These are phyloP conservation scores for Calonectria ilicicola DNA, from an alignment of 2,329 filamentous ascomycete genomes.

Conservation along the genomic window DNA sequence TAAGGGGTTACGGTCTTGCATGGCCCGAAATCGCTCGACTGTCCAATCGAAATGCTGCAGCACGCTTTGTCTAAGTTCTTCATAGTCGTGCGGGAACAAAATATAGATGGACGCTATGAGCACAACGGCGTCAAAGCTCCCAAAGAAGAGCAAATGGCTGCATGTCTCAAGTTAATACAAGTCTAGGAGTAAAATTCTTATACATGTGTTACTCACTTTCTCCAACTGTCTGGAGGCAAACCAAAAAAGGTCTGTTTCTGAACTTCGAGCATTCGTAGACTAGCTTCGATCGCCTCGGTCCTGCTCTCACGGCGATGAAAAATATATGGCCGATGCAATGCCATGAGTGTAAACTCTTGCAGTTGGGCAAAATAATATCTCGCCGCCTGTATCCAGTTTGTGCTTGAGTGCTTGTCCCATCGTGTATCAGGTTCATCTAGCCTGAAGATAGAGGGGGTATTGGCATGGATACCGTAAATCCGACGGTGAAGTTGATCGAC, in stretches of 20 bases:
- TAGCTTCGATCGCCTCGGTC: conserved; percentile 67
- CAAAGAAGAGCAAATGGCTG: conserved; percentile 69
- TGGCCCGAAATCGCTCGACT: conserved; percentile 68
- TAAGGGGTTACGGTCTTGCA: conserved; percentile 65
- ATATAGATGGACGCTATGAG: conserved; percentile 72
- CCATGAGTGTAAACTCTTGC: conserved; percentile 67
- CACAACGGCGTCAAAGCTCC: conserved; percentile 73
- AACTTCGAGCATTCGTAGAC: conserved; percentile 65
- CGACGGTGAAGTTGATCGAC: conserved; percentile 66
- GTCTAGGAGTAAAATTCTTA: not conserved
- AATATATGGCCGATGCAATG: conserved; percentile 71
- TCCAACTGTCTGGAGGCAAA: conserved; percentile 63
- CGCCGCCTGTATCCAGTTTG: conserved; percentile 63
- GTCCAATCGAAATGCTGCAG: conserved; percentile 71
- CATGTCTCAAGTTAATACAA: not conserved
- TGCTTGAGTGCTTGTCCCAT: conserved; percentile 66
- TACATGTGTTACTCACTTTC: conserved; percentile 45
- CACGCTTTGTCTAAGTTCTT: conserved; percentile 58
- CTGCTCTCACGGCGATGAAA: conserved; percentile 67
- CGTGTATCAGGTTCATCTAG: conserved; percentile 67
- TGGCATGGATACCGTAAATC: conserved; percentile 60
- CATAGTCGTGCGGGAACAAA: conserved; percentile 68
- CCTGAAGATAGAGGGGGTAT: conserved; percentile 65
- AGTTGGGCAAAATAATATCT: conserved; percentile 62
- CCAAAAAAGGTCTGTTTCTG: conserved; percentile 64